Base-by-base conservation (phyloP, 495 filamentous ascomycete species). In the Penicillium turbatum region DNA sequence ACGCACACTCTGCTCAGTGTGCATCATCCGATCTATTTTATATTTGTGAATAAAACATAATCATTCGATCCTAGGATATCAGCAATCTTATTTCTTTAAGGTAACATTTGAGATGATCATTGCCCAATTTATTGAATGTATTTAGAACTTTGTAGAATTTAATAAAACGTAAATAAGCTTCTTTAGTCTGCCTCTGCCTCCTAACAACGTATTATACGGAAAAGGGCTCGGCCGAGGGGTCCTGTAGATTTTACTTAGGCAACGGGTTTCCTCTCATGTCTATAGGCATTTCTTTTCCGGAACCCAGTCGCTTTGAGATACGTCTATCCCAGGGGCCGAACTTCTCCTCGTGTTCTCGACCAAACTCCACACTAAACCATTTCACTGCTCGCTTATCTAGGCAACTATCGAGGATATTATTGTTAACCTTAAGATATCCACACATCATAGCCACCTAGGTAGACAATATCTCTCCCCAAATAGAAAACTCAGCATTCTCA, bases 351-450 rank as follows among this genome's bases (percentile, higher is more conserved):
- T 42, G 47, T 29, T 45, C 51, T 32, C 58, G 54, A 54, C 57
- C 57, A 56, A 53, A 60, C 4, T 53, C n/a, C 4, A 16, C 27
- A 41, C 57, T 56, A 35, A 35, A 56, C 57, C 57, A 61, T 39
- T 48, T 26, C 37, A 54, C 48, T 37, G 51, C 42, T 31, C 30
- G 15, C 39, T 54, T 12, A 54, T 61, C 54, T 13, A 21, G 2
- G 30, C 54, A 57, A 19, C 42, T n/a, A 54, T 61, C 58, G 17
- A 60, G 48, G 11, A 53, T 53, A 38, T 57, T 40, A 43, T 65
- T 65, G 21, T 65, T 53, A 36, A 60, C 59, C 39, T 59, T 55
- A 13, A 65, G 53, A 21, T 65, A 59, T 29, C 44, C 61, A 7
- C 30, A 11, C 30, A 64, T 64, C 52, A 56, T 51, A 17, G 46